Conservation (phyloP, 345 rosid genomes). For the Sisymbrium altissimum region DNA sequence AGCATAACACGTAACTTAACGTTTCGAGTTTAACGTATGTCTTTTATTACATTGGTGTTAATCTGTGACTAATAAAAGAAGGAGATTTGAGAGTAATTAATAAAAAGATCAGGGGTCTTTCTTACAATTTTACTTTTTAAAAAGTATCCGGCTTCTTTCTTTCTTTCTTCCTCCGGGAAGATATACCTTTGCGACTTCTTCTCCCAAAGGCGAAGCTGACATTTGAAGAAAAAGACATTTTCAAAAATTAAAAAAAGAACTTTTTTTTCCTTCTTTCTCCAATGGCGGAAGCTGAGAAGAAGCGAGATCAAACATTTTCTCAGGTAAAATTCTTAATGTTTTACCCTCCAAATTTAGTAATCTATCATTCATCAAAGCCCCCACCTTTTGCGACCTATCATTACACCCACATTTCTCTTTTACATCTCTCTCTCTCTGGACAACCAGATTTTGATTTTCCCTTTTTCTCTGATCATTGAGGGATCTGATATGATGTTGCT, state of each 20-base stretch:
- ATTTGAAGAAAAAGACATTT: constrained; percentile 24
- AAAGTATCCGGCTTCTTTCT: background rate
- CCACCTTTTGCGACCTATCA: constrained; percentile 13
- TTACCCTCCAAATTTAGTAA: background rate
- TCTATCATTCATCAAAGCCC: constrained; percentile 9
- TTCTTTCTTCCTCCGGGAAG: background rate
- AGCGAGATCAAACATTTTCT: constrained; percentile 29
- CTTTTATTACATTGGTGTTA: background rate
- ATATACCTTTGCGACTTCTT: constrained; percentile 4
- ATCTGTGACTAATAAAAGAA: background rate
- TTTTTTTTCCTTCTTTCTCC: constrained; percentile 2
- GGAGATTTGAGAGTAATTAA: background rate
- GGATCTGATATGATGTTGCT: constrained; percentile 32
- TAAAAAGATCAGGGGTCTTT: background rate
- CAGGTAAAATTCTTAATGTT: constrained; percentile 3
- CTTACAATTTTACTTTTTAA: background rate
- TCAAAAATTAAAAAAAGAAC: background rate
- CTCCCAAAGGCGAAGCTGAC: constrained; percentile 12
- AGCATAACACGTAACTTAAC: too few relatives aligned
- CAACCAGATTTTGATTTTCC: constrained; percentile 16
- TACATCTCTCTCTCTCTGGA: background rate
- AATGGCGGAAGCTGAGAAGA: constrained; percentile 34
- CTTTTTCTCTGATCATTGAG: background rate
- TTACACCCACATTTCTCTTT: constrained; percentile 10
- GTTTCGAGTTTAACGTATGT: too few relatives aligned